These are phyloP conservation scores for Citrullus amarus DNA, from an alignment of 306 rosid species.

Conservation along the genomic window DNA sequence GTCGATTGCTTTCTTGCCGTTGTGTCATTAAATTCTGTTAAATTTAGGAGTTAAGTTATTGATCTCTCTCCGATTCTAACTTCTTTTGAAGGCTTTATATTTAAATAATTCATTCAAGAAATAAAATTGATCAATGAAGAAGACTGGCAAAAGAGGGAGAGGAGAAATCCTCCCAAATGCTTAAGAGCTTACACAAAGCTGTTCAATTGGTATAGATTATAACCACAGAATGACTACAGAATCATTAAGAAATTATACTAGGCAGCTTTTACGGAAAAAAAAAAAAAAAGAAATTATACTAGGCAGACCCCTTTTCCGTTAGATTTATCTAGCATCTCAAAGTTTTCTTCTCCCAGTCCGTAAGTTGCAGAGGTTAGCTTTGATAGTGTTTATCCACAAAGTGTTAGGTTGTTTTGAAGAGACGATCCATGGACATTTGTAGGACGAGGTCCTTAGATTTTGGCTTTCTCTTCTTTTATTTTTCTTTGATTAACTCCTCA, in stretches of 20 bases:
- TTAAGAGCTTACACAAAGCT: neutral
- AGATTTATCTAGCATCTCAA: neutral
- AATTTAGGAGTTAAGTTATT: neutral
- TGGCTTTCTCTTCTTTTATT: neutral
- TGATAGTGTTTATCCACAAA: neutral
- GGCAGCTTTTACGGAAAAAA: neutral
- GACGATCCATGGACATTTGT: neutral
- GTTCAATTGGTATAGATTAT: neutral
- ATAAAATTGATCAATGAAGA: neutral
- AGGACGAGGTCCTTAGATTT: neutral
- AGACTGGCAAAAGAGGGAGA: neutral
- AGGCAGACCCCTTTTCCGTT: neutral
- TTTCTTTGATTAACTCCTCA: neutral
- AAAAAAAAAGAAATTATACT: neutral
- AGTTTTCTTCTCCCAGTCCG: neutral
- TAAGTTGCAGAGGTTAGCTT: neutral
- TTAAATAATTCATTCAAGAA: neutral
- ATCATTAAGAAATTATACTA: neutral
- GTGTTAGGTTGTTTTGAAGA: neutral
- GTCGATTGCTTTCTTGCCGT: neutral
- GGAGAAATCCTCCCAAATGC: neutral
- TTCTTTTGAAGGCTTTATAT: too few species aligned
- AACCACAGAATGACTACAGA: neutral
- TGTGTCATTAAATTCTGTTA: too few species aligned
- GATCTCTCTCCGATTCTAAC: too few species aligned